Conservation (phyloP, 2,329 filamentous ascomycete genomes). For the Ramichloridium luteum region DNA sequence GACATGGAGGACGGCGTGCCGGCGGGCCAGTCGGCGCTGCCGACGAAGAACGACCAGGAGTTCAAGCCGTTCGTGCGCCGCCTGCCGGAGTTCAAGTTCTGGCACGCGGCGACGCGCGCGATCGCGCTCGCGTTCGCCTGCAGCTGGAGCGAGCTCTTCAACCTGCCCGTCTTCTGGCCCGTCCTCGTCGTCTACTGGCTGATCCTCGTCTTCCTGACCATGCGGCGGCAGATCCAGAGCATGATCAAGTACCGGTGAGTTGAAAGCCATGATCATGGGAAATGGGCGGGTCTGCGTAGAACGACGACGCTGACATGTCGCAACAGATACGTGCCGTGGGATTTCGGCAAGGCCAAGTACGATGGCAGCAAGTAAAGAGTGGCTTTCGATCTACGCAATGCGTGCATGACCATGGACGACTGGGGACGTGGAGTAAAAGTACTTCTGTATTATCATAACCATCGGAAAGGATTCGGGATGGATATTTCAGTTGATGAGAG, state of each 20-base stretch:
- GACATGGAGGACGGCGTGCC: slow-evolving; percentile 78
- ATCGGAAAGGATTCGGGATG: no score
- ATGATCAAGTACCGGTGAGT: slow-evolving; percentile 99
- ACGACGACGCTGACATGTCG: slow-evolving; percentile 12
- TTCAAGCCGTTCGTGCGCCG: slow-evolving; percentile 94
- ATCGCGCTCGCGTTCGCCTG: slow-evolving; percentile 72
- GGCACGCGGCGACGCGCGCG: slow-evolving; percentile 87
- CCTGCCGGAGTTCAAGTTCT: slow-evolving; percentile 99
- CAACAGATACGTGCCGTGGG: slow-evolving; percentile 28
- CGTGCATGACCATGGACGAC: no score
- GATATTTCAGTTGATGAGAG: no score
- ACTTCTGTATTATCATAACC: no score
- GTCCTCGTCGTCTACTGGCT: slow-evolving; percentile 98
- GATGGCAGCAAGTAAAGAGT: no score
- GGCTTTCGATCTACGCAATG: no score
- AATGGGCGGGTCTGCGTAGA: not conserved
- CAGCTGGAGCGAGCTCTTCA: slow-evolving; percentile 88
- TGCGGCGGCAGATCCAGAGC: slow-evolving; percentile 98
- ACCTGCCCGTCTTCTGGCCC: slow-evolving; percentile 98
- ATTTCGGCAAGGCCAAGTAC: slow-evolving; percentile 29
- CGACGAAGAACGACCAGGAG: slow-evolving; percentile 93
- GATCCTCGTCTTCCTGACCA: slow-evolving; percentile 89
- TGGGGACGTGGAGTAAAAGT: no score
- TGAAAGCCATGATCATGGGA: not conserved
- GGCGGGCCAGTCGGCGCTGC: slow-evolving; percentile 54